Percentiles rank a stretch among this genome's conserved stretches.
phyloP scores from a whole-genome alignment of 352 stramenopile species.

The Phytophthora europaea region DNA sequence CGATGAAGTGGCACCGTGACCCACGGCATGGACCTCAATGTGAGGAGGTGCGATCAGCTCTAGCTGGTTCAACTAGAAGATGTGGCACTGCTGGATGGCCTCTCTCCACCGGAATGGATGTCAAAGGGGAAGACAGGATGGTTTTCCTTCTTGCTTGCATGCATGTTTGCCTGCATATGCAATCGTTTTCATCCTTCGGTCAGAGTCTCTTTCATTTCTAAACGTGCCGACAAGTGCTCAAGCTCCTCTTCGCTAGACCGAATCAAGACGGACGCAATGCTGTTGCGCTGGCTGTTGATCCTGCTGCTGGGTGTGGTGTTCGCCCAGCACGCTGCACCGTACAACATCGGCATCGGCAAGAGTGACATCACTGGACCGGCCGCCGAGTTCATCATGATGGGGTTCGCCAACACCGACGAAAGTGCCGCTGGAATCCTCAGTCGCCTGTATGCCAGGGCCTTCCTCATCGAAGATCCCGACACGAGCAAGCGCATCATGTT shows the following conservation, averaged over 20 bases:
- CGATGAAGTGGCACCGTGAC: not conserved
- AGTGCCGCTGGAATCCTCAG: conserved; percentile 65
- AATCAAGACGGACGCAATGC: not conserved
- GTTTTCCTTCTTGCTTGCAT: not conserved
- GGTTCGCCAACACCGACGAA: conserved; percentile 63
- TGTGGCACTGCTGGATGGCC: not conserved
- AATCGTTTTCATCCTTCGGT: not conserved
- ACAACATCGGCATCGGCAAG: conserved; percentile 68
- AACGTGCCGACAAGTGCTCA: not conserved
- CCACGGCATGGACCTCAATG: not conserved
- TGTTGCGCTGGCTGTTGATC: not conserved
- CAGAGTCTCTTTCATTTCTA: not conserved
- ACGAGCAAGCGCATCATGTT: conserved; percentile 50
- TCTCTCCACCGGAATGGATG: not conserved
- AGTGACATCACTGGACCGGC: conserved; percentile 69
- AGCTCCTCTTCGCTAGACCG: not conserved
- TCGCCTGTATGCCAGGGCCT: conserved; percentile 71
- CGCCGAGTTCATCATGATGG: conserved; percentile 73
- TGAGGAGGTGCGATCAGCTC: not conserved
- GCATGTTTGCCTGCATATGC: not conserved
- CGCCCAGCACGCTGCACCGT: conserved; percentile 11
- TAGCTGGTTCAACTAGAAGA: not conserved
- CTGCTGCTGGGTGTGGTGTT: not conserved
- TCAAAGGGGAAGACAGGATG: not conserved
- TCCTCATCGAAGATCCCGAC: conserved; percentile 60